Evolutionary conservation across 768 basidiomycete genomes (phyloP).

Genomic region (Glaciozyma antarctica): DNA sequence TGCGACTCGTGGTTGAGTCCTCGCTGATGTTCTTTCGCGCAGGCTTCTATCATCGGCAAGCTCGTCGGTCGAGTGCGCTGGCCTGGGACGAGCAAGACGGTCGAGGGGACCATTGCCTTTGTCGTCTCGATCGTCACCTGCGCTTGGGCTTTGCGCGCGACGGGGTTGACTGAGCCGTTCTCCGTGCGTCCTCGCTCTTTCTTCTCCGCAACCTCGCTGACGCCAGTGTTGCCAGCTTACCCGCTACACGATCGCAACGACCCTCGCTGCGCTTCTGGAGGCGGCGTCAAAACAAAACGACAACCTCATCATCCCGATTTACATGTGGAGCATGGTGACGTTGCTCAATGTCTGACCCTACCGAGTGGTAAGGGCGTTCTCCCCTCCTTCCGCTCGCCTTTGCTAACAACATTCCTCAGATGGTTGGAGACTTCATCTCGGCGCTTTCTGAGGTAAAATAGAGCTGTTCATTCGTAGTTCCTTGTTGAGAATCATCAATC

Average conservation of each 20-base stretch:
- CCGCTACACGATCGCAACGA: conserved; percentile 57
- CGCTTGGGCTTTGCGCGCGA: conserved; percentile 60
- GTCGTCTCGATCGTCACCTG: conserved; percentile 57
- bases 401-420: too few species aligned
- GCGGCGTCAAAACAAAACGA: conserved; percentile 93
- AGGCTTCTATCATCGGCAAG: conserved; percentile 90
- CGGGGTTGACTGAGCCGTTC: conserved; percentile 62
- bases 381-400: too few species aligned
- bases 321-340: conserved; percentile 81
- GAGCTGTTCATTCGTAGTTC: too few species aligned
- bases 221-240: conserved; percentile 45
- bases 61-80: conserved; percentile 70
- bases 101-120: conserved; percentile 85
- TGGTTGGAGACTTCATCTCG: too few species aligned
- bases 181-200: conserved; percentile 49
- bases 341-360: conserved; percentile 45
- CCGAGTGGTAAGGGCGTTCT: too few species aligned
- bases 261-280: conserved; percentile 67
- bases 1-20: conserved; percentile 58
- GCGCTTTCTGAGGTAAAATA: too few species aligned
- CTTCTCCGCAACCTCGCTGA: not conserved
- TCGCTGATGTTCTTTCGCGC: not conserved
- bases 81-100: conserved; percentile 77
- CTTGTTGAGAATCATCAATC: too few species aligned
- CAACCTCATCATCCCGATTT: conserved; percentile 91